Evolutionary conservation across 1,284 basidiomycete genomes (phyloP), one percentile per base, ranked within the genome.

Genomic region (Mycena citricolor): DNA sequence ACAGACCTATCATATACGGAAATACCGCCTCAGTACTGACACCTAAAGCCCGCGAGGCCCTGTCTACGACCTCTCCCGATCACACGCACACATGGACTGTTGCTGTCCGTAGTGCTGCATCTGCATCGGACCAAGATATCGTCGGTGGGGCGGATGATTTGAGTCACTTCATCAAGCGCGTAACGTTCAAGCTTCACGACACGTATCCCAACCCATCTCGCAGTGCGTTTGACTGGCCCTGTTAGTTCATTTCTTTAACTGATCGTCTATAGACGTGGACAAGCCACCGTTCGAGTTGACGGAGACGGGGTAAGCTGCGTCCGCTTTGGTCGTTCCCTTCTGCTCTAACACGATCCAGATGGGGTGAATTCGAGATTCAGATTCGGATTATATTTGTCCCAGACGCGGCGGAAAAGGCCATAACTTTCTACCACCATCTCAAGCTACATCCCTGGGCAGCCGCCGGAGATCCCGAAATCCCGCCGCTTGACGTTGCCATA

Each of bases 1-100:
- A 86, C 62, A 78, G 97, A 32, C 90, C 94, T 1, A 83, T 99
- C 54, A 90, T 98, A 51, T 97, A 97, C 67, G 97, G 97, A 43
- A 98, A 97, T 61, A 90, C 88, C n/a, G 90, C 95, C 10, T 79
- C 81, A 1, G 81, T 94, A 22, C 65, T 99, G 51, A 86, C 82
- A 0, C 73, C 79, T 7, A 80, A 85, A 54, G 94, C 97, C 60
- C 80, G 81, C 40, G 79, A 83, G 41, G 55, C 65, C 7, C 67
- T 73, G 5, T 39, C 39, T 4, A 32, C 44, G 7, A 59, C 68
- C 16, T 66, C 71, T 37, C 76, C 77, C 14, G 84, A 89, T 59
- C 97, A 99, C 61, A 98, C 97, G 3, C 95, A 99, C 65, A 79
- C 82, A 55, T 99, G 97, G 97, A 98, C 94, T 0, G 86, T 99